phyloP scores from a whole-genome alignment of 179 eudicot species.

The Monotropa hypopitys region DNA sequence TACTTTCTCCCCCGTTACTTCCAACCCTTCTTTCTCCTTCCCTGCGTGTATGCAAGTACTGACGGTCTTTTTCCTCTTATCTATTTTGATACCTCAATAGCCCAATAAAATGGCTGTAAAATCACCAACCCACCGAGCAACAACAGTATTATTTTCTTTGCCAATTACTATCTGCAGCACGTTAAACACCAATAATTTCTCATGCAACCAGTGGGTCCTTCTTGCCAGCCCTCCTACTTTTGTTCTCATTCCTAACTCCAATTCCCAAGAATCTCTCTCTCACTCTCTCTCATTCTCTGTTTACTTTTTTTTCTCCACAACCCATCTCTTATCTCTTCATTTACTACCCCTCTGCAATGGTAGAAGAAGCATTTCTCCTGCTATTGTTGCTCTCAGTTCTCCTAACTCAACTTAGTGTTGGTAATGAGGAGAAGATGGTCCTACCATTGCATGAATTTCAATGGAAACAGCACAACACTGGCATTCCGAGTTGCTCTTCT shows the following conservation, averaged over 20 bases:
- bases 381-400: constrained; percentile 10
- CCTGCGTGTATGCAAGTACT: no score
- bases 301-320: background rate
- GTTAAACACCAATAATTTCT: constrained; percentile 51
- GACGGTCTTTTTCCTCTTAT: no score
- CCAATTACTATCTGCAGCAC: constrained; percentile 18
- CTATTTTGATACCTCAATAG: constrained; percentile 3
- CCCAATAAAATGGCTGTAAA: constrained; percentile 4
- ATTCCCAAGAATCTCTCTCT: constrained; percentile 20
- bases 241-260: constrained; percentile 39
- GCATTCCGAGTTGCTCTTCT: constrained; percentile 14
- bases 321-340: constrained; percentile 12
- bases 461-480: background rate
- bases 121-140: background rate
- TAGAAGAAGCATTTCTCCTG: background rate
- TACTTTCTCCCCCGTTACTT: no score
- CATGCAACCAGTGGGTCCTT: constrained; percentile 41
- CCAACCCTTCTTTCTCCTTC: no score
- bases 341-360: constrained; percentile 13
- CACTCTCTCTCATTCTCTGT: background rate
- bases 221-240: constrained; percentile 28
- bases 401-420: background rate
- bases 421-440: constrained; percentile 15
- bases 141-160: background rate
- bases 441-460: constrained; percentile 18